Base-by-base conservation (phyloP, 345 rosid genomes). In the Eucalyptus guilfoylei region DNA sequence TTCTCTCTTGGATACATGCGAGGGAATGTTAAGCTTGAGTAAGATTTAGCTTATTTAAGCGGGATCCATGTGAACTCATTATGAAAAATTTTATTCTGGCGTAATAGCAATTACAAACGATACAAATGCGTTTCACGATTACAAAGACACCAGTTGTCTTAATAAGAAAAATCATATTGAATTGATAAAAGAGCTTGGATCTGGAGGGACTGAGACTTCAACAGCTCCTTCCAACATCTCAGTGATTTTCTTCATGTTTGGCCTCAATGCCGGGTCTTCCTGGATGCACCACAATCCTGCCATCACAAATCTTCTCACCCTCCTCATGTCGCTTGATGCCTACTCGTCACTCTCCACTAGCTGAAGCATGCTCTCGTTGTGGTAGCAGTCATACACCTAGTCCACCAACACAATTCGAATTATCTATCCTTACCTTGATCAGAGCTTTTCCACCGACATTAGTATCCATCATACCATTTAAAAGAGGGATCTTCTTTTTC, bases 401-500 rank as follows among this genome's bases (percentile, higher is more conserved):
- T 89, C 86, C 1, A 49, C 49, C 8, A 89, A 13, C 16, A 86
- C 52, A 44, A 64, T 26, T 64, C 2, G 92, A 86, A 62, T 92
- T 83, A 7, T 64, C 67, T 81, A 8, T 91, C 86, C 91, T 48
- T 7, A 92, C 88, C 90, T 95, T 94, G 34, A 96, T 54, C n/a
- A 93, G 72, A 23, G 96, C 92, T 49, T 86, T 92, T 16, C 91
- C 89, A 5, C 24, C 88, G 2, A 14, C 4, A 11, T 21, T 5
- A 2, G 80, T 10, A 88, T 88, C 90, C 64, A 64, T 14, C 72
- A 8, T 69, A 11, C 94, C 96, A 49, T 92, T 92, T 4, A 91
- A 90, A 24, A 94, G 88, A 24, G 96, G 96, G 69, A 40, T 50
- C 87, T 34, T 93, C 93, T 95, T 94, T 91, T 93, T 96, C 93